phyloP scores from a whole-genome alignment of 108 stramenopile species.

The Skeletonema marinoi region DNA sequence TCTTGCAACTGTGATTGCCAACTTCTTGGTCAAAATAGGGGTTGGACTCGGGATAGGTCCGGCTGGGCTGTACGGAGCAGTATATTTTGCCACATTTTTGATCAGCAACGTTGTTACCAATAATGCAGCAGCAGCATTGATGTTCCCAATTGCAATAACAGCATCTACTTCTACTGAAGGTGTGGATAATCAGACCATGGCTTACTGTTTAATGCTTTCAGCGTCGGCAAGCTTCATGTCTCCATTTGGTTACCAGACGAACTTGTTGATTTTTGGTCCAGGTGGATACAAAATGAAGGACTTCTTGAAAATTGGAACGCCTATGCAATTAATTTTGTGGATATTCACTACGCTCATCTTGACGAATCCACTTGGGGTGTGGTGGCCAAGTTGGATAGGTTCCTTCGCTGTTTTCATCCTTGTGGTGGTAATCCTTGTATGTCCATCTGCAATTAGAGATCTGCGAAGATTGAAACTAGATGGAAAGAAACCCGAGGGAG shows the following conservation, averaged over 20 bases:
- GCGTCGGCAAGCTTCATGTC: constrained; percentile 84
- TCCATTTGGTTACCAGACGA: constrained; percentile 83
- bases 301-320: constrained; percentile 74
- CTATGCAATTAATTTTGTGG: constrained; percentile 85
- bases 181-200: constrained; percentile 64
- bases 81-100: constrained; percentile 83
- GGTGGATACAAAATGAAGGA: constrained; percentile 76
- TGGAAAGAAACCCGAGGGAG: not conserved
- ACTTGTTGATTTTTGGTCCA: constrained; percentile 84
- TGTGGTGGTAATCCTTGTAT: constrained; percentile 9
- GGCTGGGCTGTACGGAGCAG: constrained; percentile 80
- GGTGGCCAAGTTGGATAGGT: constrained; percentile 61
- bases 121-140: constrained; percentile 86
- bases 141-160: constrained; percentile 85
- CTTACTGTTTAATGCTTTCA: constrained; percentile 78
- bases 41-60: constrained; percentile 58
- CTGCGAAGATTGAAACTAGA: not conserved
- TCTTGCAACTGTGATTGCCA: constrained; percentile 69
- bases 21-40: constrained; percentile 58
- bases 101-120: constrained; percentile 86
- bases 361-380: constrained; percentile 31
- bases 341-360: constrained; percentile 55
- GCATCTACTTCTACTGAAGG: constrained; percentile 57
- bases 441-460: not conserved
- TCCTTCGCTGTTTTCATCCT: constrained; percentile 42